Evolutionary conservation across 2,329 filamentous ascomycete genomes (phyloP).

Genomic region (Phialemonium atrogriseum): DNA sequence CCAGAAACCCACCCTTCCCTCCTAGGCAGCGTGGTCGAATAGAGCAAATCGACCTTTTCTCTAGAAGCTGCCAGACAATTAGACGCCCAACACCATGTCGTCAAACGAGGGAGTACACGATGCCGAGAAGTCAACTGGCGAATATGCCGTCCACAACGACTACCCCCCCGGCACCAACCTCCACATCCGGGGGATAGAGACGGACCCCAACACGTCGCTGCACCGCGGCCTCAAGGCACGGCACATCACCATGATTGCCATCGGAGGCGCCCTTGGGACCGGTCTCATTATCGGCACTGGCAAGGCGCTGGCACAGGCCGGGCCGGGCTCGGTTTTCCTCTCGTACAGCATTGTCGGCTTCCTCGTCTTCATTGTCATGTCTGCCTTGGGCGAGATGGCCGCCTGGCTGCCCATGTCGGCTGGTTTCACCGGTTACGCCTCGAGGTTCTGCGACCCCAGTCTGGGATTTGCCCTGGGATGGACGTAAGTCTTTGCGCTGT

Average conservation of each 20-base stretch:
- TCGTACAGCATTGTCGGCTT: slow-evolving; percentile 62
- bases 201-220: neutral
- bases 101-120: slow-evolving; percentile 2
- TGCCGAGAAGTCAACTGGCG: neutral
- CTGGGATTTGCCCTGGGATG: slow-evolving; percentile 73
- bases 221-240: slow-evolving; percentile 46
- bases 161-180: neutral
- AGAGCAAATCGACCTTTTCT: too few species aligned
- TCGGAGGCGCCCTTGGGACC: slow-evolving; percentile 58
- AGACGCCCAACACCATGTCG: too few species aligned
- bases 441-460: slow-evolving; percentile 71
- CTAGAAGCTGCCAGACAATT: too few species aligned
- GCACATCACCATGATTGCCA: slow-evolving; percentile 44
- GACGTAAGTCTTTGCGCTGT: slow-evolving; percentile 38
- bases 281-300: slow-evolving; percentile 65
- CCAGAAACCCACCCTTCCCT: too few species aligned
- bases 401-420: slow-evolving; percentile 70
- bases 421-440: slow-evolving; percentile 76
- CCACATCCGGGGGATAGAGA: slow-evolving; percentile 1
- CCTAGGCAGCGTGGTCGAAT: too few species aligned
- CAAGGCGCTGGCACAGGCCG: slow-evolving; percentile 42
- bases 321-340: slow-evolving; percentile 61
- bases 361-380: slow-evolving; percentile 76
- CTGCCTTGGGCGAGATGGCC: slow-evolving; percentile 75
- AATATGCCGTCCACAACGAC: neutral